A percentile compares a stretch with the other conserved stretches of the same genome.
Evolutionary conservation across 208 protist species (phyloP).

Genomic region (Trypanosoma congolense): DNA sequence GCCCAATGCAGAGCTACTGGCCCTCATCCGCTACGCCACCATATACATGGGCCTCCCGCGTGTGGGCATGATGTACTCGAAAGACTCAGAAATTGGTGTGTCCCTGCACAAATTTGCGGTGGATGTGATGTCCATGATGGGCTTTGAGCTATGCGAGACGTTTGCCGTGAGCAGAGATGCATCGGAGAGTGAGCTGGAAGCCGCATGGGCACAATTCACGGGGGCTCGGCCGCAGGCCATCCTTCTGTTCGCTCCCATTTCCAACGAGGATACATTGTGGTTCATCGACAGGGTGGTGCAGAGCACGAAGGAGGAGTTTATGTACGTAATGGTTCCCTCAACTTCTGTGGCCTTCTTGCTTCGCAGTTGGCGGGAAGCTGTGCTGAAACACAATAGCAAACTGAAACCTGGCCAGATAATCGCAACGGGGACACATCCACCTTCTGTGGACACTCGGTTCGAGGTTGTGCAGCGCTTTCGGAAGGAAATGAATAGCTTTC

Average conservation of each 20-base stretch:
- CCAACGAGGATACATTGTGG: neutral
- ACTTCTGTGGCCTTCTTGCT: neutral
- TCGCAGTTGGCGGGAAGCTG: neutral
- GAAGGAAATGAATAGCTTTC: conserved; percentile 14
- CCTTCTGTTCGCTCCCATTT: neutral
- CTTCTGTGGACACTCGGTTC: conserved; percentile 17
- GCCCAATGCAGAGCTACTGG: conserved; percentile 28
- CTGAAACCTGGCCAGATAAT: conserved; percentile 17
- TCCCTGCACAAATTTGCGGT: conserved; percentile 3
- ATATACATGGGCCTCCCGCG: conserved; percentile 22
- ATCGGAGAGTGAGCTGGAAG: conserved; percentile 3
- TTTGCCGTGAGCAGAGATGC: conserved; percentile 6
- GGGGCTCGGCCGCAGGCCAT: conserved; percentile 4
- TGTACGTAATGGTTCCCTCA: conserved; percentile 5
- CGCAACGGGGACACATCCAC: conserved; percentile 21
- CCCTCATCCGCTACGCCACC: conserved; percentile 23
- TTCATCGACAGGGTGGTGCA: conserved; percentile 9
- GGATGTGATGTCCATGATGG: conserved; percentile 6
- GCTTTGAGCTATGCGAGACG: neutral
- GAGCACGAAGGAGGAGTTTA: conserved; percentile 4
- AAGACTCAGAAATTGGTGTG: conserved; percentile 4
- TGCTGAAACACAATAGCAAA: conserved; percentile 3
- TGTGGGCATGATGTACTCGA: conserved; percentile 27
- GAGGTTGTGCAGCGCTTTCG: conserved; percentile 18
- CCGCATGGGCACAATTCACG: conserved; percentile 4